Evolutionary conservation across 495 filamentous ascomycete species (phyloP), one percentile per base, ranked within the genome.

Genomic region (Daldinia vernicosa): DNA sequence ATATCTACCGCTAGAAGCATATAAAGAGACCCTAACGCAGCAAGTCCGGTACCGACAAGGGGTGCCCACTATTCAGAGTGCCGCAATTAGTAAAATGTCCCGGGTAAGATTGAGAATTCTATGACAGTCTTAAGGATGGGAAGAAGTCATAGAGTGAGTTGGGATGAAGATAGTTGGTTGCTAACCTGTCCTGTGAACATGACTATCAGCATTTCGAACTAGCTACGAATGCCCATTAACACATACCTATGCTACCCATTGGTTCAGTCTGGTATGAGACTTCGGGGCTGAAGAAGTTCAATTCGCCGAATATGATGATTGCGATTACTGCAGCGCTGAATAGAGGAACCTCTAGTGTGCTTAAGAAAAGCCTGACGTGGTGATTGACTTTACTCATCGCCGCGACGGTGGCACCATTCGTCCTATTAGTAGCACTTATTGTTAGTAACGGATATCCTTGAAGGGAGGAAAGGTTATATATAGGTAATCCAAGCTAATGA

Each of bases 181-280:
- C 69, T 63, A 30, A 72, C 70, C 61, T 73, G 70, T 33, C 64
- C 70, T 57, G 24, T 65, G 22, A 8, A 12, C 11, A 2, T 39
- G 32, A 33, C 32, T 12, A 57, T 76, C 57, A 76, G 72, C 58
- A 58, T 63, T 28, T 19, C 33, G 55, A 22, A 64, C 47, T 4
- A 6, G 19, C 7, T 12, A 66, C 12, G 8, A 26, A 37, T n/a
- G 22, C 53, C 27, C n/a, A 40, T 22, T 40, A 12, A 17, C 7
- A 54, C 81, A 72, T 75, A 87, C 86, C 85, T 67, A 89, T 78
- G 50, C 83, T 87, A 6, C 73, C 64, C 7, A 88, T 83, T 0
- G 84, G 85, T 69, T 90, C 88, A 0, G 85, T 88, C 50, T 88
- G 82, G 69, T 84, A 87, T 0, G 37, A 55, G 22, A 89, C 80